Conservation (phyloP, 2,329 filamentous ascomycete genomes). For the Shiraia sp. region DNA sequence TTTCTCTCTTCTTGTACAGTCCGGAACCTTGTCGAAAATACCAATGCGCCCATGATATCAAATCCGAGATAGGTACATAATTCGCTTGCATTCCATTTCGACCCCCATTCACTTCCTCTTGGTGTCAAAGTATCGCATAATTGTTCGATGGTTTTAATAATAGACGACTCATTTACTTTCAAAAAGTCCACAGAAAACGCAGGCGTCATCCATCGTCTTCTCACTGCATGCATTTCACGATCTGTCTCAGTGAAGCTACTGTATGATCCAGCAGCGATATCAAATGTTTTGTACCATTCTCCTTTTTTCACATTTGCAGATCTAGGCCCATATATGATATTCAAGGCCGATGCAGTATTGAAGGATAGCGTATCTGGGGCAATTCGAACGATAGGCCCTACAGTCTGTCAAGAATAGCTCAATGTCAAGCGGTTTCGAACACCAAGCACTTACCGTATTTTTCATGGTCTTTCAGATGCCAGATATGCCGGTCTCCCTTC, state of each 20-base stretch:
- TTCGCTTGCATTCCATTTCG: slow-evolving; percentile 45
- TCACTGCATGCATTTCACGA: slow-evolving; percentile 45
- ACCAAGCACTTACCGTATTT: slow-evolving; percentile 22
- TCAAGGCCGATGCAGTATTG: slow-evolving; percentile 28
- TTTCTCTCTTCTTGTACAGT: slow-evolving; percentile 39
- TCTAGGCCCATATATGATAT: slow-evolving; percentile 32
- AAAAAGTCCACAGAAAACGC: slow-evolving; percentile 48
- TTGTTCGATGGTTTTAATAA: slow-evolving; percentile 41
- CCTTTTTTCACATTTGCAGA: slow-evolving; percentile 51
- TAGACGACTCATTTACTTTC: slow-evolving; percentile 44
- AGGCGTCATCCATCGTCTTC: slow-evolving; percentile 46
- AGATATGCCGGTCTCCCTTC: slow-evolving; percentile 29
- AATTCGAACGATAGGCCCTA: slow-evolving; percentile 32
- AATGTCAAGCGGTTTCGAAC: no score
- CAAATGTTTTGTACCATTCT: slow-evolving; percentile 51
- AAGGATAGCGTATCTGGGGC: slow-evolving; percentile 31
- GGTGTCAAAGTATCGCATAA: slow-evolving; percentile 34
- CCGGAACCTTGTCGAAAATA: slow-evolving; percentile 42
- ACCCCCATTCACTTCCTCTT: slow-evolving; percentile 35
- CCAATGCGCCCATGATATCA: slow-evolving; percentile 53
- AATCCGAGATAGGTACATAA: slow-evolving; percentile 48
- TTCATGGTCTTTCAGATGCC: slow-evolving; percentile 29
- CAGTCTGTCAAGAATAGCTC: not conserved
- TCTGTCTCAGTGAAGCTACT: slow-evolving; percentile 48
- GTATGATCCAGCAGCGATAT: slow-evolving; percentile 42